A percentile compares a stretch with the other conserved stretches of the same genome.
Evolutionary conservation across 2,329 filamentous ascomycete genomes (phyloP).

Genomic region (Hypoxylon sp.): DNA sequence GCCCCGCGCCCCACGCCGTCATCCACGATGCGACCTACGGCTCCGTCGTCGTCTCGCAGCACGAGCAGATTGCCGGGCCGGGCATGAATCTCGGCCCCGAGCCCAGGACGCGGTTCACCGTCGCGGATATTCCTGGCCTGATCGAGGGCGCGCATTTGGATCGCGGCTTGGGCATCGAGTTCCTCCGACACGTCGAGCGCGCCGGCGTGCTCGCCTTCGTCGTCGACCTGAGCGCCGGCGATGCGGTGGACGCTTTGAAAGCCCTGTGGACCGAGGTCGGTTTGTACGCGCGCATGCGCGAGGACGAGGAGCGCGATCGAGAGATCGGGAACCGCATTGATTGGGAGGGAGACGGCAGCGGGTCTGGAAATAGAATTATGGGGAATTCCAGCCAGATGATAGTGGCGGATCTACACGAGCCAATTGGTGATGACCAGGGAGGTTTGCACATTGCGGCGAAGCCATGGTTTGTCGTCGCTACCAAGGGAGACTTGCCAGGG

Average conservation of each 20-base stretch:
- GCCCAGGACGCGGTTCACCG: constrained; percentile 81
- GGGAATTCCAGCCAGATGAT: constrained; percentile 41
- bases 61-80: constrained; percentile 33
- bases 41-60: constrained; percentile 42
- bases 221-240: constrained; percentile 80
- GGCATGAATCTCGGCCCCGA: constrained; percentile 11
- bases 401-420: constrained; percentile 39
- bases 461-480: constrained; percentile 96
- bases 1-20: constrained; percentile 52
- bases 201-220: constrained; percentile 94
- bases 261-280: constrained; percentile 90
- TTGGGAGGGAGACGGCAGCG: constrained; percentile 65
- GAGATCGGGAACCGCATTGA: constrained; percentile 65
- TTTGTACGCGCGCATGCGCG: constrained; percentile 81
- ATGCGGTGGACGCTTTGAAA: constrained; percentile 81
- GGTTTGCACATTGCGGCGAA: constrained; percentile 86
- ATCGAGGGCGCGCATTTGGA: constrained; percentile 94
- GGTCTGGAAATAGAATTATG: constrained; percentile 21
- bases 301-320: constrained; percentile 74
- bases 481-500: constrained; percentile 84
- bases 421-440: constrained; percentile 39
- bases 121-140: constrained; percentile 94
- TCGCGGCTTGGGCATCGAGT: constrained; percentile 87
- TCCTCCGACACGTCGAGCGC: constrained; percentile 92
- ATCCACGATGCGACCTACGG: constrained; percentile 43